Evolutionary conservation across 768 basidiomycete species (phyloP), one percentile per base, ranked within the genome.

Genomic region (Paxillus rubicundulus): DNA sequence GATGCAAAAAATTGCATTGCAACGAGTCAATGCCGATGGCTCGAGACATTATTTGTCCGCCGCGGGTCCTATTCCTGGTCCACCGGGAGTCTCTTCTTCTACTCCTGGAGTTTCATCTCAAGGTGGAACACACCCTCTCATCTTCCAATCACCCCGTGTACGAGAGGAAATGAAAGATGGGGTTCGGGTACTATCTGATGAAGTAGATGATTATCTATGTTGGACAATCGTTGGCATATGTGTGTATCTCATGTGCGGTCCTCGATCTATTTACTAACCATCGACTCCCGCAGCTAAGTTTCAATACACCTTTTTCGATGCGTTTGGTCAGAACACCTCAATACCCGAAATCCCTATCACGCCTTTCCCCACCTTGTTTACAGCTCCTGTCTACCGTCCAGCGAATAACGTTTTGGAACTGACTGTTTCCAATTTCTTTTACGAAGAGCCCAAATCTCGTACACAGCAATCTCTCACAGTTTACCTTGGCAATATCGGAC

Each of bases 201-300:
- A 92, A 69, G 90, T 97, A 6, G 93, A 97, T 66, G 94, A 97
- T 66, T 95, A 92, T 75, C 74, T 95, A 52, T 92, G 90, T 63
- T 97, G 94, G 94, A 92, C 92, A 12, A 94, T 97, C 60, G 92
- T 93, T 58, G 92, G 94, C 36, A 94, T 96, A 47, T 92, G 94
- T 94, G 72, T 70, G 88, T 74, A 55, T 62, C 18, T 53, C 44
- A 53, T 50, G 44, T 24, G 42, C 44, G 49, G 16, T 46, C 40
- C 45, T 24, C 43, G 10, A 43, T 27, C 54, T 51, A 46, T 50
- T 51, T 45, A 54, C 58, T 61, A 42, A 71, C 60, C 47, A 52
- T 50, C 41, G 3, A 14, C 20, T 49, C 52, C 56, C 63, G 17
- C 60, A 93, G 91, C 92, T 49, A 92, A 93, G 71, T 94, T 93